Conservation (phyloP, 495 filamentous ascomycete species). For the Wilcoxina mikolae region DNA sequence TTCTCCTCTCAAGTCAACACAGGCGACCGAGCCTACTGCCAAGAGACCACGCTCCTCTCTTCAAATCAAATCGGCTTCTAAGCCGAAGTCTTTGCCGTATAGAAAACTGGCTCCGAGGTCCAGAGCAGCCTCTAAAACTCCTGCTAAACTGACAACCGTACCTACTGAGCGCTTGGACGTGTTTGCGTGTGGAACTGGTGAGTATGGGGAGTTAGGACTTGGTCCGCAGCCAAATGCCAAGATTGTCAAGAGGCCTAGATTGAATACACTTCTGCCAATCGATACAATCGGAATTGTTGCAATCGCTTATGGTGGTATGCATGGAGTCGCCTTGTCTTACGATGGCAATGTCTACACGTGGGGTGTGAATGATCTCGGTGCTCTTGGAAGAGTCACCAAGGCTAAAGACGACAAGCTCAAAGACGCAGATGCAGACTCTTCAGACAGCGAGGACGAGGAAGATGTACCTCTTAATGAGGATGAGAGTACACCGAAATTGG, state of each 20-base stretch:
- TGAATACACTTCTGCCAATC: slow-evolving; percentile 44
- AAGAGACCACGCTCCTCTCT: background rate
- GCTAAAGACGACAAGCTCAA: slow-evolving; percentile 39
- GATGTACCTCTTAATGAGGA: slow-evolving; percentile 40
- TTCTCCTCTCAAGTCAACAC: too few relatives aligned
- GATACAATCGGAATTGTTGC: slow-evolving; percentile 49
- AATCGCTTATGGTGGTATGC: slow-evolving; percentile 53
- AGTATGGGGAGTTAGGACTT: slow-evolving; percentile 52
- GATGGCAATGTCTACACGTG: slow-evolving; percentile 54
- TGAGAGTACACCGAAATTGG: slow-evolving; percentile 41
- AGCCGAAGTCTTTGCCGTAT: slow-evolving; percentile 8
- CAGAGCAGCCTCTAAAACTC: slow-evolving; percentile 9
- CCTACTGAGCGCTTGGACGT: slow-evolving; percentile 42
- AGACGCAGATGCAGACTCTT: slow-evolving; percentile 31
- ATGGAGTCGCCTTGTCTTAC: slow-evolving; percentile 46
- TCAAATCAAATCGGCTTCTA: background rate
- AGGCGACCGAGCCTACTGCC: background rate
- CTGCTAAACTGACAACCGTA: slow-evolving; percentile 11
- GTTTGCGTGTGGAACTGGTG: slow-evolving; percentile 55
- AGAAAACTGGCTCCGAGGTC: slow-evolving; percentile 14
- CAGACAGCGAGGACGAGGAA: slow-evolving; percentile 38
- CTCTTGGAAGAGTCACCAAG: slow-evolving; percentile 47
- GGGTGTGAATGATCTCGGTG: slow-evolving; percentile 57
- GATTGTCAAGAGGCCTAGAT: slow-evolving; percentile 53
- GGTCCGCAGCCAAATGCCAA: slow-evolving; percentile 45